These are phyloP conservation scores for Salix viminalis DNA, from an alignment of 345 rosid genomes.

Conservation along the genomic window DNA sequence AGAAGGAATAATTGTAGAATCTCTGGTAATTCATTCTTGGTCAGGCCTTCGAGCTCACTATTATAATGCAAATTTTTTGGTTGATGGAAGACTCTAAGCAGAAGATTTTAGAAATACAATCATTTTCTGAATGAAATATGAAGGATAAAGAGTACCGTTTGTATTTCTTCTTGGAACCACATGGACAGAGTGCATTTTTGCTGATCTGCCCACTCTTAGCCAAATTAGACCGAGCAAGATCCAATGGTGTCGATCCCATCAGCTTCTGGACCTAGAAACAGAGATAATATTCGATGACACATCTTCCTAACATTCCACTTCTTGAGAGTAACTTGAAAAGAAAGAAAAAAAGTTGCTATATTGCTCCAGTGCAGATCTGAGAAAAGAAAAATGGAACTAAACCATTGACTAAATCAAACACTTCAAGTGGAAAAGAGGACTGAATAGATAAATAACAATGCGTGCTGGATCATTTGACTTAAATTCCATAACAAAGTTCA, in stretches of 20 bases:
- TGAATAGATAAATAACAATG: background rate
- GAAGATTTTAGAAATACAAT: background rate
- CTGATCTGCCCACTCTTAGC: conserved; percentile 93
- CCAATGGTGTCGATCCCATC: conserved; percentile 85
- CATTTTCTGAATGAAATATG: background rate
- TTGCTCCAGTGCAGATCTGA: too few relatives aligned
- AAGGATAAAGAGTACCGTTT: conserved; percentile 48
- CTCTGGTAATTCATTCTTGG: too few relatives aligned
- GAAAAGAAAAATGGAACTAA: too few relatives aligned
- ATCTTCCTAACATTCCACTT: background rate
- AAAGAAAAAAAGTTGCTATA: background rate
- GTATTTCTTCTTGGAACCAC: conserved; percentile 96
- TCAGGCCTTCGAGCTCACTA: too few relatives aligned
- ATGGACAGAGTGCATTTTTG: conserved; percentile 85
- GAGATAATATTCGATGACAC: background rate
- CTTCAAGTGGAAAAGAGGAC: background rate
- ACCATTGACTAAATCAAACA: background rate
- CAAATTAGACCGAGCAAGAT: conserved; percentile 75
- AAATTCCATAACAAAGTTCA: background rate
- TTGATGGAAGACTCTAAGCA: background rate
- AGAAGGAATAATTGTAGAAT: background rate
- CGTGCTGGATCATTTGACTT: background rate
- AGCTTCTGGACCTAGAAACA: conserved; percentile 66
- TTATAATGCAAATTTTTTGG: too few relatives aligned
- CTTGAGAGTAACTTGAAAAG: background rate